phyloP scores from a whole-genome alignment of 2,329 filamentous ascomycete species.

The Rachicladosporium sp. region DNA sequence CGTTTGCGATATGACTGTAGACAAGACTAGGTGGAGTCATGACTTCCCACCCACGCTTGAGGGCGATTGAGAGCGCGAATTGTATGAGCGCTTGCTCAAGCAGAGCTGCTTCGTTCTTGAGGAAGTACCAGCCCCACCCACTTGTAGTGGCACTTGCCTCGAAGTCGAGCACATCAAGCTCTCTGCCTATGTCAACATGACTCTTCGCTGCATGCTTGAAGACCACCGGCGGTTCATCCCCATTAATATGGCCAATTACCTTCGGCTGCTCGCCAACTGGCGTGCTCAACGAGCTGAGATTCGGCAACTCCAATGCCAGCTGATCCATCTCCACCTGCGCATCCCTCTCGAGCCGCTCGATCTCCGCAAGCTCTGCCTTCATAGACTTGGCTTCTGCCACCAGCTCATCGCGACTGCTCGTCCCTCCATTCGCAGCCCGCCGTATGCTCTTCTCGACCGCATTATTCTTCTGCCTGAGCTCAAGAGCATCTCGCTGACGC shows the following conservation, averaged over 20 bases:
- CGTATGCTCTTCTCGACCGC: constrained; percentile 37
- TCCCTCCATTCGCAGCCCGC: constrained; percentile 23
- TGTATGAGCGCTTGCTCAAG: constrained; percentile 90
- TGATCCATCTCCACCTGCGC: constrained; percentile 55
- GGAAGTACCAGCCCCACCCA: constrained; percentile 97
- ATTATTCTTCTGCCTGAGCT: constrained; percentile 55
- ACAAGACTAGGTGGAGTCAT: constrained; percentile 82
- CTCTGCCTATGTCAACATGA: constrained; percentile 64
- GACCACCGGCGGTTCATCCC: constrained; percentile 28
- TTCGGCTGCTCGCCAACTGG: constrained; percentile 55
- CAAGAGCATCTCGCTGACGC: constrained; percentile 47
- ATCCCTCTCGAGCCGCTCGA: constrained; percentile 50
- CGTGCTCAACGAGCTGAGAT: constrained; percentile 66
- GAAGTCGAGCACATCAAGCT: constrained; percentile 88
- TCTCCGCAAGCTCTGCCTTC: constrained; percentile 48
- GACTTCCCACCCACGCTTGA: constrained; percentile 61
- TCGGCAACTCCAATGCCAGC: constrained; percentile 70
- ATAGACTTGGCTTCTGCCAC: constrained; percentile 52
- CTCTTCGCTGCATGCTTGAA: constrained; percentile 9
- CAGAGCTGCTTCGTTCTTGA: constrained; percentile 79
- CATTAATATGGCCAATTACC: constrained; percentile 68
- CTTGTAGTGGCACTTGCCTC: constrained; percentile 62
- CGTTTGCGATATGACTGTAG: constrained; percentile 78
- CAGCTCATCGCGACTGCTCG: constrained; percentile 26
- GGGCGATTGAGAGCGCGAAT: constrained; percentile 66